These are phyloP conservation scores for Colletotrichum spinosum DNA, from an alignment of 2,329 filamentous ascomycete species.

Conservation along the genomic window DNA sequence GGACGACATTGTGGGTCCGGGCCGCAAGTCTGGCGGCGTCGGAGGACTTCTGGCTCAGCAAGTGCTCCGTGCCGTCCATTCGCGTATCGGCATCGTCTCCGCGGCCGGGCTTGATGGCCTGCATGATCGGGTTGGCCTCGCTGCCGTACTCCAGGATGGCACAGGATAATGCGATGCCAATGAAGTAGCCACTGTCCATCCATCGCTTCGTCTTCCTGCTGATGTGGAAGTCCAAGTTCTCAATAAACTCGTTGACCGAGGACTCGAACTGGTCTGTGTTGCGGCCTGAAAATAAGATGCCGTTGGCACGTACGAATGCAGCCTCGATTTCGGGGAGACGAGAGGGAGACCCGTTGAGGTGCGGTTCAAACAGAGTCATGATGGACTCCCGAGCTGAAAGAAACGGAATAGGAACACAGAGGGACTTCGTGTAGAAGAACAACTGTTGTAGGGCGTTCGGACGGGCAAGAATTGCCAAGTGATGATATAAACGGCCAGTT, in stretches of 20 bases:
- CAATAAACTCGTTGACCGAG: constrained; percentile 54
- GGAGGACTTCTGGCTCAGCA: constrained; percentile 57
- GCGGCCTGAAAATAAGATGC: constrained; percentile 10
- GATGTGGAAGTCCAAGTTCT: constrained; percentile 68
- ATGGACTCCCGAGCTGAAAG: constrained; percentile 77
- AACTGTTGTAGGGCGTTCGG: constrained; percentile 78
- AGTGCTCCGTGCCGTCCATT: not conserved
- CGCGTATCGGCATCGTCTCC: not conserved
- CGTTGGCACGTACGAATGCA: constrained; percentile 15
- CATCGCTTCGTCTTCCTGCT: constrained; percentile 61
- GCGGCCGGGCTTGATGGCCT: not conserved
- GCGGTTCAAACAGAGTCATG: constrained; percentile 74
- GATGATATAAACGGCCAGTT: constrained; percentile 86
- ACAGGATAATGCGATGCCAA: constrained; percentile 68
- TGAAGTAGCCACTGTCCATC: constrained; percentile 65
- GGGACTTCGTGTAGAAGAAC: constrained; percentile 77
- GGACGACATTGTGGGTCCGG: not conserved
- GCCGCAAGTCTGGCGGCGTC: constrained; percentile 63
- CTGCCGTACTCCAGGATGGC: constrained; percentile 64
- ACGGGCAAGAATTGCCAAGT: constrained; percentile 82
- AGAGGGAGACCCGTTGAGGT: constrained; percentile 47
- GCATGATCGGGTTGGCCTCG: constrained; percentile 16
- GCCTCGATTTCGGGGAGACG: not conserved
- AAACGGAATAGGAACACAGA: constrained; percentile 77
- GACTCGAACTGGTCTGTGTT: not conserved